phyloP scores from a whole-genome alignment of 208 protist species.

The Phytomonas francai region DNA sequence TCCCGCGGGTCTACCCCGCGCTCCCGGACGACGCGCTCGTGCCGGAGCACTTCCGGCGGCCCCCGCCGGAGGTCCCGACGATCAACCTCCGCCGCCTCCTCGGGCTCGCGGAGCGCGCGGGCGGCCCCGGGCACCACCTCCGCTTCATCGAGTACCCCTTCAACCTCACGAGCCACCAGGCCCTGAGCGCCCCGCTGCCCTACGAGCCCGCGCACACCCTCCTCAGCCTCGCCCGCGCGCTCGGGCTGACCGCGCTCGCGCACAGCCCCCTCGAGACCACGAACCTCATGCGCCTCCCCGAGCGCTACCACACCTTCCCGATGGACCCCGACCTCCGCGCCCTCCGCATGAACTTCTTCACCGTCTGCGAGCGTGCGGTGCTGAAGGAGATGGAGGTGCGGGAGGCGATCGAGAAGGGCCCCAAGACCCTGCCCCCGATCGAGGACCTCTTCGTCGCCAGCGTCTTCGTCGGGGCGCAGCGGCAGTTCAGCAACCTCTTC shows the following conservation, averaged over 20 bases:
- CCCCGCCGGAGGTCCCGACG: conserved; percentile 31
- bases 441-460: conserved; percentile 79
- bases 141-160: conserved; percentile 86
- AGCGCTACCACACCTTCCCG: conserved; percentile 88
- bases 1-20: conserved; percentile 58
- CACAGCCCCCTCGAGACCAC: conserved; percentile 80
- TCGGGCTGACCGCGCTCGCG: conserved; percentile 68
- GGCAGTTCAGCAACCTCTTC: conserved; percentile 81
- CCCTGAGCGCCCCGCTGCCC: conserved; percentile 56
- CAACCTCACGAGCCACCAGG: conserved; percentile 77
- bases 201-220: conserved; percentile 84
- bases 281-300: conserved; percentile 74
- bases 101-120: conserved; percentile 47
- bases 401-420: conserved; percentile 74
- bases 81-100: conserved; percentile 75
- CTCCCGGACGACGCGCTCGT: conserved; percentile 73
- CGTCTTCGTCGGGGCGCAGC: conserved; percentile 68
- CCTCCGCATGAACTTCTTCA: conserved; percentile 86
- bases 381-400: conserved; percentile 88
- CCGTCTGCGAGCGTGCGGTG: conserved; percentile 65
- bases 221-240: conserved; percentile 39
- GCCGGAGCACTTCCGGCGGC: conserved; percentile 59
- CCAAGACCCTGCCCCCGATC: conserved; percentile 53
- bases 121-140: conserved; percentile 46
- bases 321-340: conserved; percentile 73